Conservation (phyloP, 2,329 filamentous ascomycete genomes). For the Aureobasidium subglaciale region DNA sequence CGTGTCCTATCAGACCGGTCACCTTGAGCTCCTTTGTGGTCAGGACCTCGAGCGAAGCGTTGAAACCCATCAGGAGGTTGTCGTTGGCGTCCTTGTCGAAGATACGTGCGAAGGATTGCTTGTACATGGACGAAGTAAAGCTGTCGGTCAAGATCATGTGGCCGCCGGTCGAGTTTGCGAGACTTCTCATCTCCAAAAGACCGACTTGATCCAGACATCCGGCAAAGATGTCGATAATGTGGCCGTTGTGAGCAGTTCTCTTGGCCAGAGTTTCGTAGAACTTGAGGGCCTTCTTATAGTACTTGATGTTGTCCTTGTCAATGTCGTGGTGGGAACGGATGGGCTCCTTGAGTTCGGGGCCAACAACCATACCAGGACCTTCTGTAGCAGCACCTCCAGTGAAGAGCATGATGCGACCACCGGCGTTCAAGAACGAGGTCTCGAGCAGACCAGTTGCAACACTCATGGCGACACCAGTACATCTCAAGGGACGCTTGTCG, state of each 20-base stretch:
- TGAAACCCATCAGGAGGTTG: conserved; percentile 96
- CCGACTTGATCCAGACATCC: conserved; percentile 97
- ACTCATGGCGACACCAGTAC: conserved; percentile 92
- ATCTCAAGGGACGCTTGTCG: conserved; percentile 82
- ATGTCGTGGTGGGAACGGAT: conserved; percentile 99
- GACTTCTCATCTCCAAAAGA: conserved; percentile 93
- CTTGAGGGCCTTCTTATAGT: conserved; percentile 98
- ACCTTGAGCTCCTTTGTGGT: conserved; percentile 98
- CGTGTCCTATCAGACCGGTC: conserved; percentile 92
- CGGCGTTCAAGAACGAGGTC: conserved; percentile 90
- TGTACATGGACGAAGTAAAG: conserved; percentile 98
- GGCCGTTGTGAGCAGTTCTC: conserved; percentile 89
- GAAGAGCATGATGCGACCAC: conserved; percentile 94
- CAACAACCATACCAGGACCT: conserved; percentile 93
- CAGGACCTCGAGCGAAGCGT: conserved; percentile 87
- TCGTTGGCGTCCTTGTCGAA: conserved; percentile 96
- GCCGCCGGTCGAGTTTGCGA: conserved; percentile 91
- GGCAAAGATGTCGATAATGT: conserved; percentile 95
- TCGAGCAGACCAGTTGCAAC: conserved; percentile 90
- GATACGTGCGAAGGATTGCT: conserved; percentile 92
- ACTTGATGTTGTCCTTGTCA: conserved; percentile 97
- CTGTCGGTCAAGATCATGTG: conserved; percentile 98
- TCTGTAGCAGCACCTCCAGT: conserved; percentile 91
- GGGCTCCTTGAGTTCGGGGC: conserved; percentile 87
- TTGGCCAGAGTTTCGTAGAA: conserved; percentile 95